Conservation (phyloP, 1,284 basidiomycete species). For the Leucoagaricus sp. region DNA sequence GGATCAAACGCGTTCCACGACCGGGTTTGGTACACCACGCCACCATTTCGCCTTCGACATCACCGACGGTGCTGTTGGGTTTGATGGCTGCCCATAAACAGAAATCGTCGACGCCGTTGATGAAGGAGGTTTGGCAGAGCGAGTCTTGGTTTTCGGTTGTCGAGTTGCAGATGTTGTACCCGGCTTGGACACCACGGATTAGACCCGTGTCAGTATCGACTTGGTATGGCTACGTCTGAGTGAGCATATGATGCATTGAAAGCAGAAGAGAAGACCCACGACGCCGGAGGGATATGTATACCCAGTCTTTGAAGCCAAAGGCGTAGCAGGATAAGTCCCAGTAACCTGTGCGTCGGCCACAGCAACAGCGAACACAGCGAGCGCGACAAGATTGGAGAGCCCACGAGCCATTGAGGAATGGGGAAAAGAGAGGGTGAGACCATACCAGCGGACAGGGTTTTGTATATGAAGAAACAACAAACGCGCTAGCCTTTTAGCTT, state of each 20-base stretch:
- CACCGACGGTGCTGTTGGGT: no score
- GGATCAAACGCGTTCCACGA: constrained; percentile 39
- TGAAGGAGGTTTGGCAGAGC: constrained; percentile 37
- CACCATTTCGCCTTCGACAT: constrained; percentile 54
- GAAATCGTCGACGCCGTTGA: no score
- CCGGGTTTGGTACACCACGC: constrained; percentile 61
- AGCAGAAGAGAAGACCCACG: constrained; percentile 4
- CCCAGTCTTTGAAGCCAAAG: constrained; percentile 24
- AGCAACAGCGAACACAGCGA: constrained; percentile 3
- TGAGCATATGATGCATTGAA: background rate
- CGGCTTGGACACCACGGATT: constrained; percentile 30
- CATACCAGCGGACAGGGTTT: background rate
- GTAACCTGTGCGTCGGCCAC: constrained; percentile 10
- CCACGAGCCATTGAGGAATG: background rate
- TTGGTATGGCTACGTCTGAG: constrained; percentile 29
- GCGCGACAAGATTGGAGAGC: background rate
- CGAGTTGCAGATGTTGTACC: constrained; percentile 35
- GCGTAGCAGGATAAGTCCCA: constrained; percentile 18
- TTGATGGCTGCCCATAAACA: no score
- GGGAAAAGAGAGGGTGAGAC: background rate
- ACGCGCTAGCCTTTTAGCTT: background rate
- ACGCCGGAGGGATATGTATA: constrained; percentile 27
- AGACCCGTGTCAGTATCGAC: constrained; percentile 33
- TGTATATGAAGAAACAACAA: background rate
- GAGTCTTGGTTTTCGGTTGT: constrained; percentile 34